These are phyloP conservation scores for Orobanche coerulescens DNA, from an alignment of 257 asterid genomes.

Conservation along the genomic window DNA sequence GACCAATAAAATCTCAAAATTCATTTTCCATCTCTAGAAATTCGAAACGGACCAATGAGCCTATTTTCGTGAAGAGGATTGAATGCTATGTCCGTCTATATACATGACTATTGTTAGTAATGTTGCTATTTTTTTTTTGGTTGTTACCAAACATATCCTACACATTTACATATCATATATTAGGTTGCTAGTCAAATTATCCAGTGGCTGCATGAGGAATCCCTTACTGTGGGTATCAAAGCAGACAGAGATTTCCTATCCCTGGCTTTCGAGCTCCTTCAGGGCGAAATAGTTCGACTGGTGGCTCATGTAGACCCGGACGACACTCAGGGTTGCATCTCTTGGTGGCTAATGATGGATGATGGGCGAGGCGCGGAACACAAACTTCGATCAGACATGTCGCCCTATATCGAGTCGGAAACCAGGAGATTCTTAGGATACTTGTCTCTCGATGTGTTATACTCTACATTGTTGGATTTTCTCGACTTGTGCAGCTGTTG, in stretches of 20 bases:
- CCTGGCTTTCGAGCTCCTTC: slow-evolving; percentile 78
- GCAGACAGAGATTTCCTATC: slow-evolving; percentile 70
- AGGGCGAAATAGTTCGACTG: slow-evolving; percentile 61
- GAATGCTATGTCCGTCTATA: no score
- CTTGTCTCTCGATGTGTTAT: slow-evolving; percentile 57
- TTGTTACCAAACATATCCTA: not conserved
- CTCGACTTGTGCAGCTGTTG: slow-evolving; percentile 62
- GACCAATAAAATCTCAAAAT: no score
- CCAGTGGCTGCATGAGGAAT: slow-evolving; percentile 89
- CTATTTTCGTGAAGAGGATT: no score
- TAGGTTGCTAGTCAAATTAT: slow-evolving; percentile 88
- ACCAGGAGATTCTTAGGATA: slow-evolving; percentile 70
- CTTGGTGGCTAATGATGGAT: slow-evolving; percentile 84
- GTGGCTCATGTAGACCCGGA: slow-evolving; percentile 87
- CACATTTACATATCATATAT: not conserved
- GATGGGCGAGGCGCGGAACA: slow-evolving; percentile 50
- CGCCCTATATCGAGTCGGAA: slow-evolving; percentile 45
- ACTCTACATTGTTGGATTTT: slow-evolving; percentile 70
- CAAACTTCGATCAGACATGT: slow-evolving; percentile 39
- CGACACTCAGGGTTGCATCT: slow-evolving; percentile 72
- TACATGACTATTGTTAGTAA: no score
- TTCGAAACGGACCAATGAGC: no score
- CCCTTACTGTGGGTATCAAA: slow-evolving; percentile 67
- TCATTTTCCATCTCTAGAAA: no score
- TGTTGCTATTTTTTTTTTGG: no score